Conservation (phyloP, 257 asterid genomes). For the Lantana camara region DNA sequence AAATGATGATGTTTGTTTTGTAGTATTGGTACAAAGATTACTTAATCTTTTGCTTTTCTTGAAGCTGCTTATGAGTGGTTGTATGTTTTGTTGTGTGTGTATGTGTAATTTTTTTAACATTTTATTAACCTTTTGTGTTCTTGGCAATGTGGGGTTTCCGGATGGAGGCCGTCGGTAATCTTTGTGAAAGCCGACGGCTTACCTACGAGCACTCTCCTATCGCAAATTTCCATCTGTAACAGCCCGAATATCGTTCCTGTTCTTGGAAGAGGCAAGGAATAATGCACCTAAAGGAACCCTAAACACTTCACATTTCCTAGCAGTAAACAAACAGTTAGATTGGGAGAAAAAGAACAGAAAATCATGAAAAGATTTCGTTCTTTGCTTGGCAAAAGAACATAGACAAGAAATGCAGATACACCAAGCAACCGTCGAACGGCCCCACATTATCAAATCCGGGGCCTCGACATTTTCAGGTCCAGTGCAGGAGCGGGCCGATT, state of each 20-base stretch:
- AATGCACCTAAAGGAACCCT: constrained; percentile 25
- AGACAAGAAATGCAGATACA: constrained; percentile 46
- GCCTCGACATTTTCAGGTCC: constrained; percentile 62
- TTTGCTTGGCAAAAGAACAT: constrained; percentile 60
- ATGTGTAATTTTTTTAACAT: too few relatives aligned
- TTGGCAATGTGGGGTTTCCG: neutral
- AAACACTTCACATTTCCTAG: constrained; percentile 20
- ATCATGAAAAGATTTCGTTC: constrained; percentile 69
- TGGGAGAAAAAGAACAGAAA: constrained; percentile 47
- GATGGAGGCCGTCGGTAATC: too few relatives aligned
- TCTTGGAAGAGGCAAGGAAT: constrained; percentile 69
- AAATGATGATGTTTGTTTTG: neutral
- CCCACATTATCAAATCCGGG: constrained; percentile 29
- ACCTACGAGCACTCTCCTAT: too few relatives aligned
- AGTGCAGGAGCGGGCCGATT: constrained; percentile 19
- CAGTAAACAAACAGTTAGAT: constrained; percentile 28
- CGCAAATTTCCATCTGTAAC: too few relatives aligned
- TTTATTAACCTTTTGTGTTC: neutral
- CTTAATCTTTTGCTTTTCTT: constrained; percentile 7
- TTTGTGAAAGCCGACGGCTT: too few relatives aligned
- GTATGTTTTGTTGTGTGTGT: neutral
- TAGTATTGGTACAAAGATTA: neutral
- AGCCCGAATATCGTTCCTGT: constrained; percentile 37
- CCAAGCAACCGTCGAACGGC: constrained; percentile 25
- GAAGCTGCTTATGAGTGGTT: neutral